Evolutionary conservation across 805 yeast genomes (phyloP), one percentile per base, ranked within the genome.

Genomic region (Pichia paraexigua): DNA sequence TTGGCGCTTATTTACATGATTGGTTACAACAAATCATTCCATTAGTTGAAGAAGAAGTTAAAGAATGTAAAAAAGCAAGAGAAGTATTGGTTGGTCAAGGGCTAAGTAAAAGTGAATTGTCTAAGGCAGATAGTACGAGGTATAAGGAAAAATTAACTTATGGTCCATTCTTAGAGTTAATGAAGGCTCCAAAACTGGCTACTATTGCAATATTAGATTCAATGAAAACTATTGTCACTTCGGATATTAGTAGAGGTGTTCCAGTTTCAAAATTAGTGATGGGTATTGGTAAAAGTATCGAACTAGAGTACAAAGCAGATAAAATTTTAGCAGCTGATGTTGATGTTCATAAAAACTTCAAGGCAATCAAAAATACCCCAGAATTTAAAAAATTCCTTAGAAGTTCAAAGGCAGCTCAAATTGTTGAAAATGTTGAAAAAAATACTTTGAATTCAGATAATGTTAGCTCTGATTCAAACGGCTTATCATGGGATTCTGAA

Each of bases 141-240:
- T 60, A 57, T 27, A 51, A 55, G 21, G 67, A 67, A 45, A 74
- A 86, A 59, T 59, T 75, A 25, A 71, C 74, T 47, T 86, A 87
- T 67, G 95, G 91, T 0, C 96, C 96, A 5, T 90, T 80, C 63
- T 67, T 92, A 54, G 70, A 76, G 8, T 67, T 87, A n/a, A 77
- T 91, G 11, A 76, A 82, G 21, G 83, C 96, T 0, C 88, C 87
- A 53, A 87, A 88, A 62, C 74, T 91, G 74, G 82, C 90, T 18
- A 91, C 88, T 2, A 82, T 90, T 48, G 81, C 97, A 0, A 86
- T 92, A 59, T 70, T 92, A 60, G 98, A 92, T 67, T 62, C 90
- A 37, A 69, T 92, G 60, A 85, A 85, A 56, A 68, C 86, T 49
- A 80, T 84, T 55, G 79, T 90, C 3, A 80, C 91, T 2, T 84